Evolutionary conservation across 2,329 filamentous ascomycete genomes (phyloP), one percentile per base, ranked within the genome.

Genomic region (Calonectria crousiana): DNA sequence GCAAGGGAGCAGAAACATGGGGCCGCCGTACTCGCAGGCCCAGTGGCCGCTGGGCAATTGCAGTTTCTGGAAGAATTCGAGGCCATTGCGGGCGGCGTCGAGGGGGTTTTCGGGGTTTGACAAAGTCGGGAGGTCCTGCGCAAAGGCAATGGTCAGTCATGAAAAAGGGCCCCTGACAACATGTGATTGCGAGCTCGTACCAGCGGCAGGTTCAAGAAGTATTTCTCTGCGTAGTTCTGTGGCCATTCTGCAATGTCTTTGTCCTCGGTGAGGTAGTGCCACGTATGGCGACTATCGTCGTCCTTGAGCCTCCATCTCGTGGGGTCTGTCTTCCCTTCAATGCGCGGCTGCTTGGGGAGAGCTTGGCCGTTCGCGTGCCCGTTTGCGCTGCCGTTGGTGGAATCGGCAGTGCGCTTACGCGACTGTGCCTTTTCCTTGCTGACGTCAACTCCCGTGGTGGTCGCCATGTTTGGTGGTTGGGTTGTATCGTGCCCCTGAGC

Each of bases 11-110:
- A 98, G 90, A 82, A 99, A 99, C 95, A 98, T 96, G 5, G 97
- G 97, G 0, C 97, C 97, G 69, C 97, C 97, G 86, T 99, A 99
- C 84, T 99, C 97, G 86, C 96, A 98, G 6, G 90, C 97, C 97
- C 97, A 99, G 82, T 98, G 95, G 6, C 97, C 97, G 0, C 95
- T 93, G 18, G 93, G 92, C 1, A 98, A 89, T 84, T 99, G 97
- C 30, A 98, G 90, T 76, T 96, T 91, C 72, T 96, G 94, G 87
- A 97, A 98, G 88, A 98, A 98, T 4, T 91, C 88, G 69, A 98
- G 89, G 47, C 94, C 95, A 86, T 99, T 99, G 74, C 90, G 88
- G 4, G 95, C 95, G 6, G 95, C 89, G 77, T 97, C 91, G 71
- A 97, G 88, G 6, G 96, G 93, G 4, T 89, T 95, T 75, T 92